A percentile compares a stretch with the other conserved stretches of the same genome.
Evolutionary conservation across 768 basidiomycete genomes (phyloP).

Genomic region (Termitomyces sp.): DNA sequence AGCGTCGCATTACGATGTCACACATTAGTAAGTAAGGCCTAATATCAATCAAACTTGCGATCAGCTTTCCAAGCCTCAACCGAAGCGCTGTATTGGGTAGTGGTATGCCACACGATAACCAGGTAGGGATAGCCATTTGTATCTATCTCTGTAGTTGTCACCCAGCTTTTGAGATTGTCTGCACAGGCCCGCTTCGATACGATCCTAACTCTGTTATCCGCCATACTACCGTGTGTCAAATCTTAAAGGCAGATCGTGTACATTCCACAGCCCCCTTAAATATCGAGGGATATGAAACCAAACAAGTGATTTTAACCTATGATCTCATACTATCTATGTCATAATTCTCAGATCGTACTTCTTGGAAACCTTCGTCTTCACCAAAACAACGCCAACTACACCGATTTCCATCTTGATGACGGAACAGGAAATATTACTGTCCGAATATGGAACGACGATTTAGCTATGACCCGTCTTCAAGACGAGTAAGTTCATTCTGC

Average conservation of each 20-base stretch:
- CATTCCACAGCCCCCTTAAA: not conserved
- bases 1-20: slow-evolving; percentile 6
- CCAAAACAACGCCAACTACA: not conserved
- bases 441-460: not conserved
- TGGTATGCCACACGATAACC: not conserved
- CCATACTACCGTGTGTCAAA: slow-evolving; percentile 1
- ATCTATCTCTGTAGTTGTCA: not conserved
- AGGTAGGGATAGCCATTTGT: not conserved
- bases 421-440: not conserved
- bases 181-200: not conserved
- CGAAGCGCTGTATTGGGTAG: not conserved
- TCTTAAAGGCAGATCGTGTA: not conserved
- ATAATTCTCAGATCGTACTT: not conserved
- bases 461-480: not conserved
- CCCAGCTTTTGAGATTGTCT: not conserved
- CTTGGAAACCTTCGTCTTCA: not conserved
- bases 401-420: not conserved
- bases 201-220: not conserved
- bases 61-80: not conserved
- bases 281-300: not conserved
- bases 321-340: not conserved
- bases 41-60: not conserved
- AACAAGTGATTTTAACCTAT: not conserved
- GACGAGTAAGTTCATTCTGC: not conserved
- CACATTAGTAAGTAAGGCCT: not conserved